Evolutionary conservation across 1,139 yeast species (phyloP).

Genomic region (Hyphopichia wangnamkhiaoensis): DNA sequence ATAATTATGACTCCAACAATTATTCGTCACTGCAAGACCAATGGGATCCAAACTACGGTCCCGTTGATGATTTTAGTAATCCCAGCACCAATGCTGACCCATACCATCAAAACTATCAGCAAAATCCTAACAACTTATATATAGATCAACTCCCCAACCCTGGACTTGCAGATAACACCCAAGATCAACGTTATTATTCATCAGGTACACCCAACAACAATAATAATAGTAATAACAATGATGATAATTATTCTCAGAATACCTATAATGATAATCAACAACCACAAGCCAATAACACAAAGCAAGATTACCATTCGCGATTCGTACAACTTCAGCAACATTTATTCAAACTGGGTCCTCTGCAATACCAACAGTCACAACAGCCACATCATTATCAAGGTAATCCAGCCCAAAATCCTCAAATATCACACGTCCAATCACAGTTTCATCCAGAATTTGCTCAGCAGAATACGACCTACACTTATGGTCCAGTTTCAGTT

Average conservation of each 20-base stretch:
- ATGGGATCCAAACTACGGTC: too few relatives aligned
- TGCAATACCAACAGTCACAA: not conserved
- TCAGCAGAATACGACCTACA: too few relatives aligned
- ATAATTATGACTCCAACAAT: too few relatives aligned
- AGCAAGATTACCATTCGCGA: conserved; percentile 1
- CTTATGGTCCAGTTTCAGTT: conserved; percentile 6
- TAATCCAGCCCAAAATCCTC: not conserved
- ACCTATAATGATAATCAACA: not conserved
- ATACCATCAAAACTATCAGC: not conserved
- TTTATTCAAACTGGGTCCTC: not conserved
- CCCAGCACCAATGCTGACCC: not conserved
- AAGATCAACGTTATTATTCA: too few relatives aligned
- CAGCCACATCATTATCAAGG: not conserved
- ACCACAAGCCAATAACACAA: not conserved
- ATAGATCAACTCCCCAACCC: not conserved
- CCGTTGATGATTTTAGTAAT: too few relatives aligned
- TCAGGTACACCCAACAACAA: too few relatives aligned
- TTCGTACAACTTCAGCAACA: conserved; percentile 1
- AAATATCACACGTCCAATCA: too few relatives aligned
- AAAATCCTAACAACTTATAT: not conserved
- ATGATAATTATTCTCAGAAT: not conserved
- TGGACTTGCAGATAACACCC: too few relatives aligned
- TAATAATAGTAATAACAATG: not conserved
- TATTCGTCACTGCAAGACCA: too few relatives aligned
- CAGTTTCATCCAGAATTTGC: too few relatives aligned